Base-by-base conservation (phyloP, 139 green algal genomes). In the Bryopsis sp. region DNA sequence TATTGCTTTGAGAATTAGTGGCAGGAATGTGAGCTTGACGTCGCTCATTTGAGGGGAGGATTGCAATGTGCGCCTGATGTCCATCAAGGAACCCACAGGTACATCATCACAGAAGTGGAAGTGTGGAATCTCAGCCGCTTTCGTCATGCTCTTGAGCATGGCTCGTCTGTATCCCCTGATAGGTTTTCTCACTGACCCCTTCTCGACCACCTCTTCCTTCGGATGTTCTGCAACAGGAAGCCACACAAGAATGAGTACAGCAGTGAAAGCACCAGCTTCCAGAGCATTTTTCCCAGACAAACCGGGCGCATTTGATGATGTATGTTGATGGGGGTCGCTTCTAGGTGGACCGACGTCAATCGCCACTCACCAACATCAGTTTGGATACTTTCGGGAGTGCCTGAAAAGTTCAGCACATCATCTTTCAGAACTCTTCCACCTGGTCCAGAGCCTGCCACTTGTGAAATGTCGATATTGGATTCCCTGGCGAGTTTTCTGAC, bases 51-150 rank as follows among this genome's bases (percentile, higher is more conserved):
- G 39, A 0, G 70, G 31, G 58, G 82, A 75, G 2, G 35, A 54
- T 31, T 39, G 26, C 36, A 95, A 71, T 3, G 28, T 15, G 7
- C 62, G 33, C 7, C 86, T 72, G 39, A 90, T 39, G 1, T 33
- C 58, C 70, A 90, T 36, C 47, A 96, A 77, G 1, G 60, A 67
- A 33, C 85, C 78, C 69, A 94, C 34, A 24, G 79, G 5, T 4
- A 95, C 58, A 65, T 96, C 89, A 8, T 95, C 90, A 54, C 82
- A 87, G 59, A 86, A 85, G 50, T 92, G 86, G 71, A 96, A 97
- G 74, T 92, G 84, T 2, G 90, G 90, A 28, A 96, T 73, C 0
- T 58, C 34, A 1, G 68, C 75, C 0, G 80, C 79, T 0, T 81
- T 80, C 2, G 76, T 80, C 89, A 96, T 95, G 63, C 59, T 78